Evolutionary conservation across 2,329 filamentous ascomycete genomes (phyloP).

Genomic region (Penicillium rolfsii): DNA sequence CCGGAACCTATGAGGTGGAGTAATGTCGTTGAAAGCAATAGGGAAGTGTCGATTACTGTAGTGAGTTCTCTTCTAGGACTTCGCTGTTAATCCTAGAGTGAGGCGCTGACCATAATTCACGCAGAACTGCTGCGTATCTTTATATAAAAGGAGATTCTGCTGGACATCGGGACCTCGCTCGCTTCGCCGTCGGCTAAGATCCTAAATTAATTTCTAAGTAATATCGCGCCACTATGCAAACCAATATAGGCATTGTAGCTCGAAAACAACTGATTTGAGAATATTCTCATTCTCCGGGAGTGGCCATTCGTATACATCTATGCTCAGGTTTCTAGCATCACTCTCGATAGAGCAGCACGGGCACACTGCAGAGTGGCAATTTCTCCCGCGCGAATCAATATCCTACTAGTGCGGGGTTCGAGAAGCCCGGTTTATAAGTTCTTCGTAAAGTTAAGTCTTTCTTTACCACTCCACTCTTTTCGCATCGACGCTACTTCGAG

Average conservation of each 20-base stretch:
- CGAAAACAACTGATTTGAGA: constrained; percentile 55
- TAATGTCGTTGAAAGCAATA: constrained; percentile 39
- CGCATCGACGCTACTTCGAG: neutral
- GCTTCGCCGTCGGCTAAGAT: constrained; percentile 39
- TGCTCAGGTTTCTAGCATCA: constrained; percentile 43
- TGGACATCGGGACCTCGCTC: constrained; percentile 4
- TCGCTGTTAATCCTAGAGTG: constrained; percentile 21
- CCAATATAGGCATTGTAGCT: constrained; percentile 48
- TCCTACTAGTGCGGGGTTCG: constrained; percentile 1
- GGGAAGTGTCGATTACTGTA: constrained; percentile 19
- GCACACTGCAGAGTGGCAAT: constrained; percentile 22
- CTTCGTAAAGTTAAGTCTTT: constrained; percentile 7
- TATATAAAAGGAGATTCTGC: constrained; percentile 15
- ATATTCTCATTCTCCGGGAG: constrained; percentile 40
- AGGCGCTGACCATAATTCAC: constrained; percentile 6
- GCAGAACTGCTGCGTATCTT: constrained; percentile 3
- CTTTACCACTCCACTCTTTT: constrained; percentile 9
- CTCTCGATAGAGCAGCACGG: constrained; percentile 39
- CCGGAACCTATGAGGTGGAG: constrained; percentile 48
- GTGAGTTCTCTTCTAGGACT: constrained; percentile 24
- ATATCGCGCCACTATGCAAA: constrained; percentile 54
- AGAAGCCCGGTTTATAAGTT: constrained; percentile 9
- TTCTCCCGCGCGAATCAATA: neutral
- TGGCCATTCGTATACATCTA: constrained; percentile 60
- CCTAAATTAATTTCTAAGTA: constrained; percentile 47